phyloP scores from a whole-genome alignment of 108 stramenopile genomes.

The Cyclotella choctawhatcheeana region DNA sequence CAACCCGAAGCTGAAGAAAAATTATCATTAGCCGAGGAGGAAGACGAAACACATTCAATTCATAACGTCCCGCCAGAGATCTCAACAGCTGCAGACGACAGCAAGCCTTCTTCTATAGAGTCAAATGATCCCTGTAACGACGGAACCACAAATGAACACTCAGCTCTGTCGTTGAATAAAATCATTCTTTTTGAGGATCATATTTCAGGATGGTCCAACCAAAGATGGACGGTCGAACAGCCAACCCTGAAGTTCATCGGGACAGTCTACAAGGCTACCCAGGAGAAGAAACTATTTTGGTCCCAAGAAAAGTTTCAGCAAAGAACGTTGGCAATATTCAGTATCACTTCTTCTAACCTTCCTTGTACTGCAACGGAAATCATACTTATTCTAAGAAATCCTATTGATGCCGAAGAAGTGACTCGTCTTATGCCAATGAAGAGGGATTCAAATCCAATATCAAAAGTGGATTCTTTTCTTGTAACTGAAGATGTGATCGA shows the following conservation, averaged over 20 bases:
- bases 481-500: conserved; percentile 80
- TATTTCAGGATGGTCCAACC: conserved; percentile 58
- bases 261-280: conserved; percentile 27
- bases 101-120: too few relatives aligned
- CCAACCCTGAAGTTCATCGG: conserved; percentile 18
- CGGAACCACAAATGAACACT: neutral
- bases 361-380: conserved; percentile 48
- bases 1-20: neutral
- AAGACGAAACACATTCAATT: too few relatives aligned
- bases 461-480: conserved; percentile 44
- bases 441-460: conserved; percentile 17
- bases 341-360: neutral
- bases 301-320: neutral
- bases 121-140: neutral
- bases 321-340: conserved; percentile 23
- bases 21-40: too few relatives aligned
- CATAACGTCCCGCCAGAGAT: too few relatives aligned
- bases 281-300: conserved; percentile 22
- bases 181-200: conserved; percentile 43
- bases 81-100: too few relatives aligned
- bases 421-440: conserved; percentile 52
- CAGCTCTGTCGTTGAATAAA: neutral
- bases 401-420: conserved; percentile 61
- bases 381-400: conserved; percentile 62
- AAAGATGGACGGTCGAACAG: conserved; percentile 55